Evolutionary conservation across 805 yeast genomes (phyloP), one percentile per base, ranked within the genome.

Genomic region (Suhomyces tanzawaensis): DNA sequence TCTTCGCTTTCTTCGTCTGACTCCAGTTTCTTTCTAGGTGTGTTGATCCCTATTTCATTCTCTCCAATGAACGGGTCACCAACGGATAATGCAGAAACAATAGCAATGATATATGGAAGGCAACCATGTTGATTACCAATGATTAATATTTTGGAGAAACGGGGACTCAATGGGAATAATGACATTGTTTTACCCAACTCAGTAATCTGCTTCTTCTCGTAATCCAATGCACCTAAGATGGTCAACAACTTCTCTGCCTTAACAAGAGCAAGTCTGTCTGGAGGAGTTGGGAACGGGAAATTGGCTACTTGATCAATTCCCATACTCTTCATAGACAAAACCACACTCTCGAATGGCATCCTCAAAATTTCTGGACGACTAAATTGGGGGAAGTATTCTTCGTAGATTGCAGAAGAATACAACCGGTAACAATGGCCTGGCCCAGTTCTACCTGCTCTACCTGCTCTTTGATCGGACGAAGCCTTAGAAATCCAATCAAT

Each of bases 401-500:
- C 97, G 58, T 71, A 93, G 6, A 95, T 85, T 2, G 99, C 99
- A 12, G 98, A 90, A 0, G 98, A 91, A 53, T 73, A 93, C 11
- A 93, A 61, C 43, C 99, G 70, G 58, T 93, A 93, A 58, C 96
- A 87, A 55, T 93, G 98, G 41, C 99, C 99, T 0, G 99, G 97
- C 0, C 98, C 99, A 0, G 96, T 90, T 74, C 98, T 82, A 57
- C 97, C 98, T 35, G 98, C 98, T 71, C 98, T 81, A 56, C 98
- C 98, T 14, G 95, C 67, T 66, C 99, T 76, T 69, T 93, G 99
- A 48, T 80, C 93, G 0, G 98, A 91, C 42, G 95, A 84, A 1
- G 99, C 99, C 52, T 93, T 89, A 32, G 95, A 84, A 3, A 90
- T 72, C 97, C 97, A 93, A 39, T 79, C 84, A 34, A 93, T 74